Percentiles rank a stretch among this genome's conserved stretches.
These are phyloP conservation scores for Eimeria necatrix DNA, from an alignment of 169 alveolate genomes.

Conservation along the genomic window DNA sequence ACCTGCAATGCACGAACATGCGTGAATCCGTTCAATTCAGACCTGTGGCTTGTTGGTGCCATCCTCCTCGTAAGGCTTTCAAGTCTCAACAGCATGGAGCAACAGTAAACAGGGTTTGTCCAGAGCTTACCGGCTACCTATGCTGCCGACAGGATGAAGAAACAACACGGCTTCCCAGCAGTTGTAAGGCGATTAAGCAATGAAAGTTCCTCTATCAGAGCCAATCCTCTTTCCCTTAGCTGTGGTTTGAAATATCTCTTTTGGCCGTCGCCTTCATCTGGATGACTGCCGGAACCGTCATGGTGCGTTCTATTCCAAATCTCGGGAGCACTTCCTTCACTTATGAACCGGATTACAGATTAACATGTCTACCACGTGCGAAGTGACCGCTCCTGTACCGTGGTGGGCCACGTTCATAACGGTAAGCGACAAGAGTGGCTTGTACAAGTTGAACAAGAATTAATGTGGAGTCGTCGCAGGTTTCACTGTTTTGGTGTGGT, in stretches of 20 bases:
- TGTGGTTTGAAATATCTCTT: conserved; percentile 73
- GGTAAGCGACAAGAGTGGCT: conserved; percentile 36
- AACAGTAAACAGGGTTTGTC: background rate
- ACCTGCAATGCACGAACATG: conserved; percentile 49
- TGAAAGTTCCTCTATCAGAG: no score
- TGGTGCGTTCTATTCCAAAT: conserved; percentile 33
- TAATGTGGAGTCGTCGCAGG: conserved; percentile 15
- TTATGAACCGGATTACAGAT: conserved; percentile 39
- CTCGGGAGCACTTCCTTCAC: background rate
- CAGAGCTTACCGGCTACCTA: conserved; percentile 82
- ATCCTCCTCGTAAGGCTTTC: conserved; percentile 52
- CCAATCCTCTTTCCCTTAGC: background rate
- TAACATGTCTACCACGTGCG: conserved; percentile 81
- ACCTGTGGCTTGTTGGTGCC: conserved; percentile 78
- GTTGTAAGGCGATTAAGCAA: conserved; percentile 15
- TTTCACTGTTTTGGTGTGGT: conserved; percentile 76
- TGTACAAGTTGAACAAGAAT: no score
- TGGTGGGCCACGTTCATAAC: conserved; percentile 81
- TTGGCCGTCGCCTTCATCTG: conserved; percentile 73
- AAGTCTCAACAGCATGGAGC: background rate
- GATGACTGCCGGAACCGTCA: conserved; percentile 80
- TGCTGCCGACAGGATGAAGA: conserved; percentile 67
- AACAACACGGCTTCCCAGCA: conserved; percentile 61
- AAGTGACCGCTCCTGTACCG: conserved; percentile 76
- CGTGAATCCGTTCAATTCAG: conserved; percentile 23